phyloP scores from a whole-genome alignment of 768 basidiomycete genomes.

The Tulasnella sp. region DNA sequence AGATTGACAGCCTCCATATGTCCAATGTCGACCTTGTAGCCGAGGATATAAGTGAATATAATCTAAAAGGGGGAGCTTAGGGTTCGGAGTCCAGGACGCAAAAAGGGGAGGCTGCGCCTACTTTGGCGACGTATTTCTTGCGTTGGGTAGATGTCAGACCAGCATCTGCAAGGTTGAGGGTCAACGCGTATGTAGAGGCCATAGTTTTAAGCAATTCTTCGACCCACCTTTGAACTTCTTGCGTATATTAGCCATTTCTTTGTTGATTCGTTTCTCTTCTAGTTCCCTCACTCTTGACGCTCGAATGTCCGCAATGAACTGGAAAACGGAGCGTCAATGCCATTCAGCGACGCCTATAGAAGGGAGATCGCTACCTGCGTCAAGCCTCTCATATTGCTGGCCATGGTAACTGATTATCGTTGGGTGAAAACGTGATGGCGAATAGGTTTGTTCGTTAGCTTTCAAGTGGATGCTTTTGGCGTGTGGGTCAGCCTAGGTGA shows the following conservation, averaged over 20 bases:
- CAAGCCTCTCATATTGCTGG: slow-evolving; percentile 82
- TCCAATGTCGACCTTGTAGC: slow-evolving; percentile 97
- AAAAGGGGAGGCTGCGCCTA: not conserved
- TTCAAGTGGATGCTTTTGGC: not conserved
- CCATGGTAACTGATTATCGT: slow-evolving; percentile 45
- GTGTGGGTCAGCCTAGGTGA: not conserved
- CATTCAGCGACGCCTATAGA: not conserved
- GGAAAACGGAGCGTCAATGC: not conserved
- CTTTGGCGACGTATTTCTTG: slow-evolving; percentile 95
- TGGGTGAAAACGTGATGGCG: not conserved
- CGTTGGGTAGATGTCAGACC: slow-evolving; percentile 53
- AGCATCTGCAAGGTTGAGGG: slow-evolving; percentile 7
- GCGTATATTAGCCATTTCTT: slow-evolving; percentile 99
- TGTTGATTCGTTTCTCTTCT: slow-evolving; percentile 98
- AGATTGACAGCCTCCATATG: slow-evolving; percentile 99
- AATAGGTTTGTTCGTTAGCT: not conserved
- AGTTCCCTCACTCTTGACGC: slow-evolving; percentile 93
- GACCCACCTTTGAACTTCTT: slow-evolving; percentile 91
- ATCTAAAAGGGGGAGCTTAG: slow-evolving; percentile 37
- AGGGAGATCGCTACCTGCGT: slow-evolving; percentile 59
- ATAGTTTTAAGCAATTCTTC: slow-evolving; percentile 6
- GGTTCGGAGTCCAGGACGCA: not conserved
- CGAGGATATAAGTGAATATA: slow-evolving; percentile 97
- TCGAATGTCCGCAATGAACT: slow-evolving; percentile 99
- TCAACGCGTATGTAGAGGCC: not conserved